Percentiles rank a stretch among this genome's conserved stretches.
These are phyloP conservation scores for Atkinsonella hypoxylon DNA, from an alignment of 2,329 filamentous ascomycete genomes.

Conservation along the genomic window DNA sequence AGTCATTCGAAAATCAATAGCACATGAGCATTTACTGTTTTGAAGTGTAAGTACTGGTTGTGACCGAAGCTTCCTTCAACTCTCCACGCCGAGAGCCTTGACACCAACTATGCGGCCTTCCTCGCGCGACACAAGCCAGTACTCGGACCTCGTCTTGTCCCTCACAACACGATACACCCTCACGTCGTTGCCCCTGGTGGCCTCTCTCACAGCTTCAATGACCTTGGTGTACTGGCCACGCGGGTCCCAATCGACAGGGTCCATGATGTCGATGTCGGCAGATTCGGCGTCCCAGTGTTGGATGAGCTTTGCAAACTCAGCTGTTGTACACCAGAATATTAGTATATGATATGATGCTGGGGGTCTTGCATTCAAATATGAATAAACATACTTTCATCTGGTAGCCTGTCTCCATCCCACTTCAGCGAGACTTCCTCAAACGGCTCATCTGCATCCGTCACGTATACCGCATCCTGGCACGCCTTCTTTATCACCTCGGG, in stretches of 20 bases:
- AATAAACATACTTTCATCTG: constrained; percentile 45
- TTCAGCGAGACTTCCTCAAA: constrained; percentile 65
- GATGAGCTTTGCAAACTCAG: constrained; percentile 58
- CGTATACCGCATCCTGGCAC: constrained; percentile 49
- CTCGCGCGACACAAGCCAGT: constrained; percentile 62
- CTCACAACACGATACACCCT: constrained; percentile 61
- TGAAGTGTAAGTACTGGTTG: too few species aligned
- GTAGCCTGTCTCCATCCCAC: constrained; percentile 42
- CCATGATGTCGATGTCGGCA: constrained; percentile 51
- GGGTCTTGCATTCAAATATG: not conserved
- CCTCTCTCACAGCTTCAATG: constrained; percentile 55
- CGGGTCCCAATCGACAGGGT: constrained; percentile 61
- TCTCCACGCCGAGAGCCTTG: constrained; percentile 67
- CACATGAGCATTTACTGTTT: too few species aligned
- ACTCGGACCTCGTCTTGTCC: constrained; percentile 56
- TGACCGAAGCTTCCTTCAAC: constrained; percentile 7
- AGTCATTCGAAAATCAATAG: too few species aligned
- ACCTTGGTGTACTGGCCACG: constrained; percentile 57
- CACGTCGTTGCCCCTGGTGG: constrained; percentile 52
- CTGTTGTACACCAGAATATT: constrained; percentile 26
- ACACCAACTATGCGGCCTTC: constrained; percentile 59
- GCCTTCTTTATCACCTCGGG: constrained; percentile 44
- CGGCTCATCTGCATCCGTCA: constrained; percentile 75
- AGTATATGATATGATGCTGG: not conserved
- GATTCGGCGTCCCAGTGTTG: constrained; percentile 39